Conservation (phyloP, 139 green algal genomes). For the Chlamydomonas sp. region DNA sequence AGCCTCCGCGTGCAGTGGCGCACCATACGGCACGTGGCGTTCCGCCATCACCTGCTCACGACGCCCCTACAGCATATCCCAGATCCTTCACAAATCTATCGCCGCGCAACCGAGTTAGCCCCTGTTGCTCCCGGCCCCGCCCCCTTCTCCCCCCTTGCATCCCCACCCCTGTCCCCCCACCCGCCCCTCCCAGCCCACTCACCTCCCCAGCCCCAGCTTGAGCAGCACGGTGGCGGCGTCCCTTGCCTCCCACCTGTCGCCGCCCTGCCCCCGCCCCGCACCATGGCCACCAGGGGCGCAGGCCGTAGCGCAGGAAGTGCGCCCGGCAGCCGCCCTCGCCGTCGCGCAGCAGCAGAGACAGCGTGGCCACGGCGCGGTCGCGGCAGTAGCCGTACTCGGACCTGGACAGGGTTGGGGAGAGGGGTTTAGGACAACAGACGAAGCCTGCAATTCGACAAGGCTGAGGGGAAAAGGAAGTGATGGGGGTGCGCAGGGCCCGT, state of each 20-base stretch:
- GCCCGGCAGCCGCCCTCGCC: background rate
- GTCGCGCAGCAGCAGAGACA: constrained; percentile 39
- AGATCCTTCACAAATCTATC: too few relatives aligned
- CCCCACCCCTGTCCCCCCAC: background rate
- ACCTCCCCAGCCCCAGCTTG: constrained; percentile 25
- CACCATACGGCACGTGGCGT: too few relatives aligned
- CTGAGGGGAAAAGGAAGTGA: too few relatives aligned
- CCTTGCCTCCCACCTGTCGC: constrained; percentile 44
- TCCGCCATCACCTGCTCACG: too few relatives aligned
- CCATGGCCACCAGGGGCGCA: constrained; percentile 27
- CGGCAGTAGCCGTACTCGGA: constrained; percentile 50
- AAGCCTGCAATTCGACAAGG: too few relatives aligned
- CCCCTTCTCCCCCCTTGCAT: background rate
- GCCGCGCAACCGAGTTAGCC: too few relatives aligned
- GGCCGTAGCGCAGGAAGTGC: constrained; percentile 16
- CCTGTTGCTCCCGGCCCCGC: background rate
- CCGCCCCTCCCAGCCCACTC: background rate
- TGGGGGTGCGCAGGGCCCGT: too few relatives aligned
- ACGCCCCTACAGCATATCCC: too few relatives aligned
- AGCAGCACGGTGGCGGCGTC: constrained; percentile 44
- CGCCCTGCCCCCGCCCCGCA: background rate
- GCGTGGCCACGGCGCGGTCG: constrained; percentile 40
- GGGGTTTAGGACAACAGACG: background rate
- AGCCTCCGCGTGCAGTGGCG: too few relatives aligned
- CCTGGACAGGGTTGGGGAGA: background rate